Evolutionary conservation across 192 early-diverging fungal species (phyloP).

Genomic region (Podila horticola): DNA sequence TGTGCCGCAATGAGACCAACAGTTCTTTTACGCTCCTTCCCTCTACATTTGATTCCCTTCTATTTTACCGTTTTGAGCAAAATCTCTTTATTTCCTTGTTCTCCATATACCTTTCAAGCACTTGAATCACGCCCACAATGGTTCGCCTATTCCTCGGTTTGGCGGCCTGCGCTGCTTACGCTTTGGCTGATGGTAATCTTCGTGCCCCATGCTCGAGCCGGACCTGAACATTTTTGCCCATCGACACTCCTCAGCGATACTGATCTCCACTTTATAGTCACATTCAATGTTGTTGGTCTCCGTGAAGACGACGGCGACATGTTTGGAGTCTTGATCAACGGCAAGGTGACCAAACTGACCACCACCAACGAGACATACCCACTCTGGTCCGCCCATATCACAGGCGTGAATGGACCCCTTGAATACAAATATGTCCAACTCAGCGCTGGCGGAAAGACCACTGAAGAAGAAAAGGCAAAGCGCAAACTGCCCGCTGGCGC

Average conservation of each 20-base stretch:
- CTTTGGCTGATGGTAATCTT: slow-evolving; percentile 43
- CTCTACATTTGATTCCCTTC: slow-evolving; percentile 6
- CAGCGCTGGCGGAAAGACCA: slow-evolving; percentile 9
- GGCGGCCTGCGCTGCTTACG: slow-evolving; percentile 37
- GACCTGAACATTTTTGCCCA: neutral
- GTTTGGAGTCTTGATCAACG: slow-evolving; percentile 35
- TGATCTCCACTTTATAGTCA: slow-evolving; percentile 7
- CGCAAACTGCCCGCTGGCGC: slow-evolving; percentile 34
- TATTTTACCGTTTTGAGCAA: slow-evolving; percentile 4
- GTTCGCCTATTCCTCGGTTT: slow-evolving; percentile 43
- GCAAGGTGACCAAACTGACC: slow-evolving; percentile 36
- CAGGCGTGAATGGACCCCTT: slow-evolving; percentile 25
- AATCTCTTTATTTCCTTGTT: neutral
- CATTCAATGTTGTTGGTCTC: slow-evolving; percentile 43
- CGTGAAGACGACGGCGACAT: slow-evolving; percentile 13
- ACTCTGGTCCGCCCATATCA: slow-evolving; percentile 43
- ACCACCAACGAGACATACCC: slow-evolving; percentile 26
- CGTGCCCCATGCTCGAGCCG: neutral
- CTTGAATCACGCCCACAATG: slow-evolving; percentile 7
- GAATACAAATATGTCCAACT: slow-evolving; percentile 33
- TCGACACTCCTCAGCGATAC: neutral
- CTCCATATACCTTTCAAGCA: neutral
- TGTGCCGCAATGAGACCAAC: too few species aligned
- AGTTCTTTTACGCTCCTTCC: slow-evolving; percentile 1
- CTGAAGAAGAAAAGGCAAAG: slow-evolving; percentile 6